Percentiles rank a stretch among this genome's conserved stretches.
These are phyloP conservation scores for Lophiostoma macrostomum DNA, from an alignment of 495 filamentous ascomycete genomes.

Conservation along the genomic window DNA sequence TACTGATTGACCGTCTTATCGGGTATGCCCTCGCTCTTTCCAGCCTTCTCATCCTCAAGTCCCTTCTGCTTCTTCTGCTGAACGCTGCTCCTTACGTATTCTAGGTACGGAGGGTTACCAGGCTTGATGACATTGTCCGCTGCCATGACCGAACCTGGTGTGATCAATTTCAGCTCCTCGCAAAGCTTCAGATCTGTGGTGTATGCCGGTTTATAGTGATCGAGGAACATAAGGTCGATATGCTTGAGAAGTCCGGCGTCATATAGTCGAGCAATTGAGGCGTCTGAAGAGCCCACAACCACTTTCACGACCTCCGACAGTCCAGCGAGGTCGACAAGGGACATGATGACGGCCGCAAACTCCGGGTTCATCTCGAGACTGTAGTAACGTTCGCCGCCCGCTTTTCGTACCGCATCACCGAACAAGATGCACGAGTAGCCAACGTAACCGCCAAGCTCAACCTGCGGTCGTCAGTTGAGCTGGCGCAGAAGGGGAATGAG, in stretches of 20 bases:
- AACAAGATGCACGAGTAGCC: slow-evolving; percentile 78
- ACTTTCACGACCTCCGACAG: slow-evolving; percentile 63
- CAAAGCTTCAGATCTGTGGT: slow-evolving; percentile 67
- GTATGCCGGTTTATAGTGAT: slow-evolving; percentile 73
- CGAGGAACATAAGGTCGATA: slow-evolving; percentile 70
- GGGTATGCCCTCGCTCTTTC: slow-evolving; percentile 33
- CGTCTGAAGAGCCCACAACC: slow-evolving; percentile 61
- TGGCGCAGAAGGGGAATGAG: slow-evolving; percentile 2
- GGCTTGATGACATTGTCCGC: slow-evolving; percentile 75
- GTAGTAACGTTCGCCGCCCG: slow-evolving; percentile 60
- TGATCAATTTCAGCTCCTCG: slow-evolving; percentile 63
- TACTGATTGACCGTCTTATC: slow-evolving; percentile 43
- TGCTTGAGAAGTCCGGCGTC: slow-evolving; percentile 50
- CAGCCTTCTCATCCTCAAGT: slow-evolving; percentile 7
- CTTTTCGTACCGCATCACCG: slow-evolving; percentile 56
- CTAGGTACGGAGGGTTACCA: slow-evolving; percentile 70
- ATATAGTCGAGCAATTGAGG: slow-evolving; percentile 55
- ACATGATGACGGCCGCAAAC: slow-evolving; percentile 61
- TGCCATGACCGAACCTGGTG: slow-evolving; percentile 57
- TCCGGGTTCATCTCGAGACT: slow-evolving; percentile 66
- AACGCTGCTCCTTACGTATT: slow-evolving; percentile 59
- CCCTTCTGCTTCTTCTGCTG: slow-evolving; percentile 46
- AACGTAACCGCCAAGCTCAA: slow-evolving; percentile 79
- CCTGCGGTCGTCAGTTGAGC: slow-evolving; percentile 31
- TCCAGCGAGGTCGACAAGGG: slow-evolving; percentile 65